These are phyloP conservation scores for Aspergillus novofumigatus DNA, from an alignment of 2,329 filamentous ascomycete species.

Conservation along the genomic window DNA sequence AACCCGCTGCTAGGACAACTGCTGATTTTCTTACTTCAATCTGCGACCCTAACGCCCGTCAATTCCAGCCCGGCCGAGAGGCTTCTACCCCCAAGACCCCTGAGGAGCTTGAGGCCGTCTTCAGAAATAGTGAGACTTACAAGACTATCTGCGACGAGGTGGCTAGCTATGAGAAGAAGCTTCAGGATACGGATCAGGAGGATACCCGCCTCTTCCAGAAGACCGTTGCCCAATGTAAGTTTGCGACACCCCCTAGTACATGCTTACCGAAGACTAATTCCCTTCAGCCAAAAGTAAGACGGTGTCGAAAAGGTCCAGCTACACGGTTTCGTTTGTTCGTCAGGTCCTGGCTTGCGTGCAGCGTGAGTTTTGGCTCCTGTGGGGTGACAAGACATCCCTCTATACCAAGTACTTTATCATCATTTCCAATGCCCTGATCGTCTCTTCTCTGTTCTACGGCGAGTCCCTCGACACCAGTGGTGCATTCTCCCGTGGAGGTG, in stretches of 20 bases:
- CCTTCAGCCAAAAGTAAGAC: slow-evolving; percentile 55
- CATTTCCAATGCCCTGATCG: slow-evolving; percentile 67
- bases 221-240: slow-evolving; percentile 57
- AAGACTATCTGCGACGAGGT: slow-evolving; percentile 59
- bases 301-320: slow-evolving; percentile 65
- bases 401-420: slow-evolving; percentile 79
- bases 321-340: slow-evolving; percentile 68
- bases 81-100: slow-evolving; percentile 64
- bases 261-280: neutral
- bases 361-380: slow-evolving; percentile 74
- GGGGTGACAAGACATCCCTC: slow-evolving; percentile 69
- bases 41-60: slow-evolving; percentile 68
- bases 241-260: neutral
- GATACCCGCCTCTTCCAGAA: slow-evolving; percentile 64
- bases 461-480: slow-evolving; percentile 56
- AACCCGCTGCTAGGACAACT: slow-evolving; percentile 53
- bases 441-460: slow-evolving; percentile 75
- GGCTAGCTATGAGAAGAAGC: slow-evolving; percentile 54
- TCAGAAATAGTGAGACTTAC: slow-evolving; percentile 60
- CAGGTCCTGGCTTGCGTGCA: slow-evolving; percentile 62
- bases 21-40: slow-evolving; percentile 74
- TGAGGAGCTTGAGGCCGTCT: slow-evolving; percentile 64
- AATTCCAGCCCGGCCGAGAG: slow-evolving; percentile 63
- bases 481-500: slow-evolving; percentile 60
- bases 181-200: slow-evolving; percentile 54